Evolutionary conservation across 1,139 yeast species (phyloP), one percentile per base, ranked within the genome.

Genomic region (Scheffersomyces parashehatae): DNA sequence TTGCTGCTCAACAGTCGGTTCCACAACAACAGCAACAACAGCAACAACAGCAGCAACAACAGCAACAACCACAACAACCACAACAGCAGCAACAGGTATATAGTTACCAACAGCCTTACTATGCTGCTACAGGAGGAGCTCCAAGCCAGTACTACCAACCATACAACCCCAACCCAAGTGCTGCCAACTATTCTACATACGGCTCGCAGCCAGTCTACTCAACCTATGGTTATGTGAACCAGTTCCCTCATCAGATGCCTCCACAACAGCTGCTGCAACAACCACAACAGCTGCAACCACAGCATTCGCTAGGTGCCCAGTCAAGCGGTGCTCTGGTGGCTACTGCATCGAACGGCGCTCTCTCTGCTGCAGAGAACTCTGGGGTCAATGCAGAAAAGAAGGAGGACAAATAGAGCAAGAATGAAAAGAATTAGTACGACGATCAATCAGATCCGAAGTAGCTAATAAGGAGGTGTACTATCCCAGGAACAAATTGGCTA

Each of bases 171-270:
- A 49, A 48, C 14, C 35, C 35, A 6, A 31, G 20, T 31, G 35
- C 12, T 31, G 48, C 49, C 34, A 50, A 41, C 47, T 59, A 59
- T 44, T 53, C 58, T 30, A 49, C 52, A 13, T 59, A 59, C 41
- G 52, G 54, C 11, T 41, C 51, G n/a, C 64, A 58, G 43, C 63
- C 61, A 9, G 50, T 53, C 32, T 58, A 58, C 43, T 48, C 55
- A 28, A 15, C 35, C 10, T 59, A 57, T 39, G 56, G 56, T 14
- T 58, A 52, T 37, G 40, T 40, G 32, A 52, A 49, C 31, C 54
- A 44, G 30, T 43, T 42, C 14, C 45, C 50, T 15, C 47, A 40
- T 20, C 47, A 41, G 34, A 41, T 39, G 7, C 49, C 43, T 26
- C 42, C 43, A 29, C 52, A 44, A 35, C 45, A 38, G 24, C 43